Conservation (phyloP, 73 alveolate species). For the Symbiodinium pilosum region DNA sequence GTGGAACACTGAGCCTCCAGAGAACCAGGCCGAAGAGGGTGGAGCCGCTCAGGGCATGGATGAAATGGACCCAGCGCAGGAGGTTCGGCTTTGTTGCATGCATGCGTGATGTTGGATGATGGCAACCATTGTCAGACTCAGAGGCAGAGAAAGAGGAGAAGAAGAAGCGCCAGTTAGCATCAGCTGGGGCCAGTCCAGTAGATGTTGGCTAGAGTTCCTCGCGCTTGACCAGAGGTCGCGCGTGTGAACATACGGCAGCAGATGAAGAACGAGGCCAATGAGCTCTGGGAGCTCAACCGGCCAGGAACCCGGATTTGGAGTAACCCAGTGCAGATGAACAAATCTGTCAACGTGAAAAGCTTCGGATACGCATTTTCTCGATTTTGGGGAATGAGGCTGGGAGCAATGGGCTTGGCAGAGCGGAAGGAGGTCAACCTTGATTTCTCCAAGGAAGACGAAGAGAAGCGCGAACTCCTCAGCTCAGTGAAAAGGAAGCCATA, state of each 20-base stretch:
- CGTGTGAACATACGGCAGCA: slow-evolving; percentile 91
- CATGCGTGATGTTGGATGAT: background rate
- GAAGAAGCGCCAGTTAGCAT: slow-evolving; percentile 71
- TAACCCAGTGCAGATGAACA: background rate
- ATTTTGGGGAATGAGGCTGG: background rate
- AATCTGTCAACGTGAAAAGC: background rate
- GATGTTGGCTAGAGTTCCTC: too few species aligned
- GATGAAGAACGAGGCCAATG: slow-evolving; percentile 74
- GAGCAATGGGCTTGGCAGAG: slow-evolving; percentile 90
- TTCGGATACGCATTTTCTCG: background rate
- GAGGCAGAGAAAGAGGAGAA: slow-evolving; percentile 87
- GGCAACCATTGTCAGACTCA: background rate
- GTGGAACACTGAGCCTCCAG: too few species aligned
- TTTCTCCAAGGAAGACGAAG: slow-evolving; percentile 76
- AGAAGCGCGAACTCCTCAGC: too few species aligned
- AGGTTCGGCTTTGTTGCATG: background rate
- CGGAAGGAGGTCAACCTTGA: slow-evolving; percentile 90
- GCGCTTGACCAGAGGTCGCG: slow-evolving; percentile 25
- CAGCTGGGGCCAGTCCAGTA: background rate
- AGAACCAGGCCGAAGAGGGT: slow-evolving; percentile 65
- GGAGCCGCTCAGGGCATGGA: slow-evolving; percentile 94
- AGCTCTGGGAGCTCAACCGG: slow-evolving; percentile 89
- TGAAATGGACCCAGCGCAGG: slow-evolving; percentile 73
- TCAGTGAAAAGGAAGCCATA: too few species aligned
- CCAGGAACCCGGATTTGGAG: background rate